Evolutionary conservation across 768 basidiomycete species (phyloP).

Genomic region (Boletus speciosus): DNA sequence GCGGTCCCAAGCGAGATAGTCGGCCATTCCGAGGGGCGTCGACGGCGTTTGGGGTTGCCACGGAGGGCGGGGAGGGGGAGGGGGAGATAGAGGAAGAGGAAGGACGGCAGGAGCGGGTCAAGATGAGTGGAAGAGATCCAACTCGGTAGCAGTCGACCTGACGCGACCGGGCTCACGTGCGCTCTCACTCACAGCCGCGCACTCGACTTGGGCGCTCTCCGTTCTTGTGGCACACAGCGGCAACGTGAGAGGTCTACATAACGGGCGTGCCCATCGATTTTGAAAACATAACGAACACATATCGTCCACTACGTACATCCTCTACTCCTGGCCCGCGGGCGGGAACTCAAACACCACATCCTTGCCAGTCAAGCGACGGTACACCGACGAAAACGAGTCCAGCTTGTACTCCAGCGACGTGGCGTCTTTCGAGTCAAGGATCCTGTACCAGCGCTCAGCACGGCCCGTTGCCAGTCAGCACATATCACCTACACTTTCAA

Average conservation of each 20-base stretch:
- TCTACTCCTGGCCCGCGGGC: conserved; percentile 66
- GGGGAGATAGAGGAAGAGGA: conserved; percentile 33
- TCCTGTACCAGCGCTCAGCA: conserved; percentile 45
- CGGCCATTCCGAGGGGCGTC: conserved; percentile 44
- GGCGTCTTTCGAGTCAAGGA: conserved; percentile 96
- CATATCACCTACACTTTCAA: conserved; percentile 85
- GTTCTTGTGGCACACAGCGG: conserved; percentile 20
- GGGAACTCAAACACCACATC: conserved; percentile 96
- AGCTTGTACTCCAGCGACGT: conserved; percentile 99
- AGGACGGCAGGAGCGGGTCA: conserved; percentile 22
- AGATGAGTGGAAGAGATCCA: conserved; percentile 24
- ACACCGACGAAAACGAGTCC: conserved; percentile 97
- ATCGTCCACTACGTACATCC: conserved; percentile 30
- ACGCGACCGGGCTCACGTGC: conserved; percentile 37
- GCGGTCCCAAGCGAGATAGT: conserved; percentile 60
- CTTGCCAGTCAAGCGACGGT: conserved; percentile 93
- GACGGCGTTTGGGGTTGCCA: conserved; percentile 35
- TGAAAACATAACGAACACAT: conserved; percentile 27
- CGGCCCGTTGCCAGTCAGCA: conserved; percentile 6
- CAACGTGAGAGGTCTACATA: conserved; percentile 26
- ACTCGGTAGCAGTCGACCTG: conserved; percentile 23
- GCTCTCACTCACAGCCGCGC: neutral
- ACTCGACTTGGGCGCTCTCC: conserved; percentile 8
- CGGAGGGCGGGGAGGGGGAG: conserved; percentile 43
- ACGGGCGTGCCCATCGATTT: conserved; percentile 38